A percentile compares a stretch with the other conserved stretches of the same genome.
Conservation (phyloP, 2,329 filamentous ascomycete genomes). For the Fusarium udum region DNA sequence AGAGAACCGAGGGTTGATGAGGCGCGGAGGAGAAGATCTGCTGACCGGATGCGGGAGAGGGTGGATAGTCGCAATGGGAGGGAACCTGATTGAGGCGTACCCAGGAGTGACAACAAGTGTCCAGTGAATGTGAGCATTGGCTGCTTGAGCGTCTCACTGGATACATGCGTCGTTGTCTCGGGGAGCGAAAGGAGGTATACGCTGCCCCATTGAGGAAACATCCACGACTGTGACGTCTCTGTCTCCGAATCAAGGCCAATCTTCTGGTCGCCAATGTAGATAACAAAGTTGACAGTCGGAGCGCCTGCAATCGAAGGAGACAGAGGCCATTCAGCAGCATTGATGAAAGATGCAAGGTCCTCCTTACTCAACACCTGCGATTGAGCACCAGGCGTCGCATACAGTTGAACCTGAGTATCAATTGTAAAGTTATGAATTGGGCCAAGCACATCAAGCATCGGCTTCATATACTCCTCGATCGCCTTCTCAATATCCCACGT, state of each 20-base stretch:
- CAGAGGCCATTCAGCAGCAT: slow-evolving; percentile 96
- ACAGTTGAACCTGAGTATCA: slow-evolving; percentile 95
- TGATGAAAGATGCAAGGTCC: slow-evolving; percentile 93
- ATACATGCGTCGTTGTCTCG: slow-evolving; percentile 60
- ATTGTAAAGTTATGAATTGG: slow-evolving; percentile 95
- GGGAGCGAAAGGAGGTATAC: slow-evolving; percentile 67
- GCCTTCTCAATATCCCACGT: slow-evolving; percentile 92
- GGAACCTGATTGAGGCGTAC: slow-evolving; percentile 83
- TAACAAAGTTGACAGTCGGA: slow-evolving; percentile 94
- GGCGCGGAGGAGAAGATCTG: slow-evolving; percentile 85
- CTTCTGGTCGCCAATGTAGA: slow-evolving; percentile 85
- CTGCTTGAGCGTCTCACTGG: slow-evolving; percentile 73
- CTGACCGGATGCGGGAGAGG: slow-evolving; percentile 84
- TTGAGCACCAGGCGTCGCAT: slow-evolving; percentile 76
- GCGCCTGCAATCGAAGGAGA: slow-evolving; percentile 93
- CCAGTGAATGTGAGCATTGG: slow-evolving; percentile 90
- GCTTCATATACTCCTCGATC: slow-evolving; percentile 81
- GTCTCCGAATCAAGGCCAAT: slow-evolving; percentile 62
- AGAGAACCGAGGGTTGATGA: slow-evolving; percentile 95
- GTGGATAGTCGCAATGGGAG: slow-evolving; percentile 86
- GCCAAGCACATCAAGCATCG: slow-evolving; percentile 80
- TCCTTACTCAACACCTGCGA: slow-evolving; percentile 78
- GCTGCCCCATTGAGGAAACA: slow-evolving; percentile 94
- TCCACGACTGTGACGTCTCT: slow-evolving; percentile 74
- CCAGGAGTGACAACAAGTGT: slow-evolving; percentile 87